Evolutionary conservation across 345 rosid genomes (phyloP), one percentile per base, ranked within the genome.

Genomic region (Acer negundo): DNA sequence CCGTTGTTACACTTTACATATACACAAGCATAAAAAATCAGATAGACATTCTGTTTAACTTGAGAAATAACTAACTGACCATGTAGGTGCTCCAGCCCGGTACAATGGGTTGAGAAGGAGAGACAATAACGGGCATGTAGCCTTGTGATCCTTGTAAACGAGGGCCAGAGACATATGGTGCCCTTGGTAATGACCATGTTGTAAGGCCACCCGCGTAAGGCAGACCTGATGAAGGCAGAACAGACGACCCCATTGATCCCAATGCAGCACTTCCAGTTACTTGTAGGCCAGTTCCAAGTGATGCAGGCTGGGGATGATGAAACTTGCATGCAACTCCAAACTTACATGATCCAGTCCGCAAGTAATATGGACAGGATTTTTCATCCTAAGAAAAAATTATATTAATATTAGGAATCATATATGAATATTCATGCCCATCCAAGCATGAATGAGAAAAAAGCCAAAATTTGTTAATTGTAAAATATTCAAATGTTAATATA

Each of bases 281-380:
- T 73, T 89, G 72, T 10, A 77, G 72, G 70, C 84, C 70, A 46
- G 80, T 31, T 75, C 85, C 89, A 15, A 65, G 19, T 58, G 88
- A 55, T 67, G 88, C 85, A 77, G 93, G 95, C 78, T 88, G 94
- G 61, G 97, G 97, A 80, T 93, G 97, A 80, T 93, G 90, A 82
- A 93, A 93, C 84, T 90, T 93, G 88, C 97, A 92, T 8, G 97
- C 89, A 67, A 84, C 89, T 75, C 93, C 93, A 69, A 89, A 92
- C 80, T 89, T 89, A 82, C 97, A 93, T 65, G 86, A 63, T 69
- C 97, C 95, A 81, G 85, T 91, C 56, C 90, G 87, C 92, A 93
- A 83, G 86, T 91, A 93, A 77, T 83, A 90, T 35, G 97, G 92
- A 53, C 97, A 93, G 66, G 97, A 74, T 84, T 90, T 91, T 79